Evolutionary conservation across 2,329 filamentous ascomycete genomes (phyloP).

Genomic region (Pseudogymnoascus sp.): DNA sequence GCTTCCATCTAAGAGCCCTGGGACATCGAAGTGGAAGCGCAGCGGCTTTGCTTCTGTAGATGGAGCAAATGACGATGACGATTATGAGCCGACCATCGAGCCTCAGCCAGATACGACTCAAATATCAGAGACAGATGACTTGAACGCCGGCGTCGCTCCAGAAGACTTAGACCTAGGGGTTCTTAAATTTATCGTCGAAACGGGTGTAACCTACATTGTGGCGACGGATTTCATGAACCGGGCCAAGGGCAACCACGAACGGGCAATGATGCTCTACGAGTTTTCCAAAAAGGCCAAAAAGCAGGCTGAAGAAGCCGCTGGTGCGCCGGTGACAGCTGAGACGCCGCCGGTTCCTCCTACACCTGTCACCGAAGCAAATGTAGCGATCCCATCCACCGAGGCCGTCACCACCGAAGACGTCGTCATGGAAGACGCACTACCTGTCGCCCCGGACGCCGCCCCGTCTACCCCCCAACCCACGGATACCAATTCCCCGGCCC

Average conservation of each 20-base stretch:
- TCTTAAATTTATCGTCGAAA: not conserved
- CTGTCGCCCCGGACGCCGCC: not conserved
- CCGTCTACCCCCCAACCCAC: not conserved
- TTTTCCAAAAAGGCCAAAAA: not conserved
- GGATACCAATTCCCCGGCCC: not conserved
- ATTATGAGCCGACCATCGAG: not conserved
- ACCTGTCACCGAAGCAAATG: not conserved
- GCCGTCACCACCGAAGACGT: not conserved
- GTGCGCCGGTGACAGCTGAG: not conserved
- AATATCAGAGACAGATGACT: not conserved
- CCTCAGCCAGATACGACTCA: not conserved
- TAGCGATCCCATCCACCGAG: not conserved
- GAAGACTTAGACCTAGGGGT: not conserved
- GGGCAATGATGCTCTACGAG: not conserved
- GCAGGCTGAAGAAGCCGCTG: not conserved
- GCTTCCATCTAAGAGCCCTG: not conserved
- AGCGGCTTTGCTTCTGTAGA: not conserved
- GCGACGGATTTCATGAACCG: not conserved
- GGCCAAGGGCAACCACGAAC: not conserved
- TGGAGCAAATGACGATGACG: not conserved
- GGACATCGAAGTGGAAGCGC: not conserved
- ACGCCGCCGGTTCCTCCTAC: not conserved
- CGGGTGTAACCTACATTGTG: not conserved
- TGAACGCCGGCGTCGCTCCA: not conserved
- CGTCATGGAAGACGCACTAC: not conserved